Evolutionary conservation across 139 green algal species (phyloP).

Genomic region (Chlorella sp.): DNA sequence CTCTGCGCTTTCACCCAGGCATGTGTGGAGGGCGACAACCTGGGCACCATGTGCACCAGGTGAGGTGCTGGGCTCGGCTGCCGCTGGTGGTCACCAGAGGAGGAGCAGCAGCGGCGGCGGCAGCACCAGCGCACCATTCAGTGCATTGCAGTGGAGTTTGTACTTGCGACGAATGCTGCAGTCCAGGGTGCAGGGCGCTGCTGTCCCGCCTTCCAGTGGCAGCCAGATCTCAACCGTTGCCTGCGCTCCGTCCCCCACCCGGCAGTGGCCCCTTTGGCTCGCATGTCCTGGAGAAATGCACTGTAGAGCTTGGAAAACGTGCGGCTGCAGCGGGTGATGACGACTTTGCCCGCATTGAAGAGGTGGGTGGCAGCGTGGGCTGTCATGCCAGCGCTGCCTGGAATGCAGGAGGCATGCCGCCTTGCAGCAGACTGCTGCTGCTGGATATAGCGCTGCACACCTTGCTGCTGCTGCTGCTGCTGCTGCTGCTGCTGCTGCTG

Average conservation of each 20-base stretch:
- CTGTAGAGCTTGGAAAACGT: conserved; percentile 46
- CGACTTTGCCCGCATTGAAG: conserved; percentile 4
- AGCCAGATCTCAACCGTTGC: no score
- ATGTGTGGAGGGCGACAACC: conserved; percentile 42
- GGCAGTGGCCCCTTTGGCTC: conserved; percentile 81
- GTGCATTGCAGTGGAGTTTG: no score
- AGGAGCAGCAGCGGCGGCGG: no score
- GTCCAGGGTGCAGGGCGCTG: no score
- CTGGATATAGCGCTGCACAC: not conserved
- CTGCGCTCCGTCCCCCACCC: no score
- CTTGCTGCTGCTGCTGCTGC: conserved; percentile 4
- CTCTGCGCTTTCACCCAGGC: conserved; percentile 37
- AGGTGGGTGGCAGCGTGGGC: not conserved
- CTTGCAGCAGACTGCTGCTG: not conserved
- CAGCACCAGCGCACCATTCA: no score
- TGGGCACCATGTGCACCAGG: conserved; percentile 47
- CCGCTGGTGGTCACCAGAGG: no score
- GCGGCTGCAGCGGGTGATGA: conserved; percentile 4
- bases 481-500: not conserved
- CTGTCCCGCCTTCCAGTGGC: no score
- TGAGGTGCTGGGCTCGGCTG: not conserved
- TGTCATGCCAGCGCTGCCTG: no score
- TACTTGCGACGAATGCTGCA: no score
- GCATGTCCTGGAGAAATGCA: conserved; percentile 69
- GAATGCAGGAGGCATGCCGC: not conserved